Conservation (phyloP, 2,329 filamentous ascomycete genomes). For the Colletotrichum godetiae region DNA sequence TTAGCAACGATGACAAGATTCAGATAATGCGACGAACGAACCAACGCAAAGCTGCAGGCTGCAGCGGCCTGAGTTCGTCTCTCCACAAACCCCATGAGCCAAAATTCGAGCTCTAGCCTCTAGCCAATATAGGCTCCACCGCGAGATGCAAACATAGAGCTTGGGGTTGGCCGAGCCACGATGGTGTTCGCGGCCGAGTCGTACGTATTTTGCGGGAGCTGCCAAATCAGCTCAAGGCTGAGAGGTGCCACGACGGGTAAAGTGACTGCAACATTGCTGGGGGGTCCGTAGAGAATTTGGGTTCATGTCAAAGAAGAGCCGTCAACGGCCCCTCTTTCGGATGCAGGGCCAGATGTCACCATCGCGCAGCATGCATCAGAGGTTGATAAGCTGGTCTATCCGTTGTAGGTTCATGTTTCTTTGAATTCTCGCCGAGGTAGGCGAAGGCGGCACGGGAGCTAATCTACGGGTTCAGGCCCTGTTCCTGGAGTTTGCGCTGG, state of each 20-base stretch:
- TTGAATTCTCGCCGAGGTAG: background rate
- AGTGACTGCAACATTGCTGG: background rate
- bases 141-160: background rate
- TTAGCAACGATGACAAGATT: background rate
- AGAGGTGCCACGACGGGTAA: background rate
- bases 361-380: background rate
- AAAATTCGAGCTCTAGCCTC: slow-evolving; percentile 4
- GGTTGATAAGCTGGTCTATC: slow-evolving; percentile 15
- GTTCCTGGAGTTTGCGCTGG: slow-evolving; percentile 18
- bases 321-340: background rate
- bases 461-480: background rate
- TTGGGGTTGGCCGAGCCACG: slow-evolving; percentile 20
- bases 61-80: slow-evolving; percentile 3
- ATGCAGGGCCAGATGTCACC: background rate
- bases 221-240: background rate
- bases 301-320: background rate
- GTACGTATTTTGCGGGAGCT: background rate
- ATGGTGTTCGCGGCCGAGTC: slow-evolving; percentile 16
- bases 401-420: background rate
- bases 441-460: slow-evolving; percentile 5
- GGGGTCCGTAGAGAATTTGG: background rate
- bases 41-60: slow-evolving; percentile 11
- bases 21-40: background rate
- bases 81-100: slow-evolving; percentile 15
- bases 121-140: background rate